phyloP scores from a whole-genome alignment of 140 eudicot species.

The Erigeron philadelphicus region DNA sequence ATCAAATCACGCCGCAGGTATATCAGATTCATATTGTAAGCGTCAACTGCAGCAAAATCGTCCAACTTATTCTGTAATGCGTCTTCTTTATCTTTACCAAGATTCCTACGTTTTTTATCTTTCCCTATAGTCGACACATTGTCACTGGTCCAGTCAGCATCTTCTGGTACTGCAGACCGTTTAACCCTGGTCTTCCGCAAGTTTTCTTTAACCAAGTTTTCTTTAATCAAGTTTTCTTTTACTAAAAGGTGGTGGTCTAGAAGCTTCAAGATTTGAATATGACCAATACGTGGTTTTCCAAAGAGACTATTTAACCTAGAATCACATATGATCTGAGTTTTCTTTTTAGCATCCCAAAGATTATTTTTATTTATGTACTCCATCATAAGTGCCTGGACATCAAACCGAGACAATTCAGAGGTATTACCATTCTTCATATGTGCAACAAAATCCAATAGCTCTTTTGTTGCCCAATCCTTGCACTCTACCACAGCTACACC shows the following conservation, averaged over 20 bases:
- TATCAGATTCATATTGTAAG: constrained; percentile 69
- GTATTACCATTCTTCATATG: constrained; percentile 73
- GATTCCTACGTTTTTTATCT: constrained; percentile 54
- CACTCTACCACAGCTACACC: constrained; percentile 20
- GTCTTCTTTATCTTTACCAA: constrained; percentile 48
- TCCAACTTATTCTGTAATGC: constrained; percentile 47
- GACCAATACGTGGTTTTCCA: constrained; percentile 68
- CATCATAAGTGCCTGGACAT: constrained; percentile 63
- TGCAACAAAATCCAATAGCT: constrained; percentile 74
- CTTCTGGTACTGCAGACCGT: constrained; percentile 29
- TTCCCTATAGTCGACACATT: constrained; percentile 25
- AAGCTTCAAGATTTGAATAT: constrained; percentile 74
- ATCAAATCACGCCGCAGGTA: constrained; percentile 69
- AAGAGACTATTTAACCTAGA: constrained; percentile 54
- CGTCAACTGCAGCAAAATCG: constrained; percentile 88
- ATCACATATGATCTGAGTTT: constrained; percentile 80
- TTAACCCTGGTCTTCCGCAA: constrained; percentile 38
- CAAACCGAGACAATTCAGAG: constrained; percentile 61
- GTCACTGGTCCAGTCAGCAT: constrained; percentile 38
- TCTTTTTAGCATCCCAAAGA: constrained; percentile 65
- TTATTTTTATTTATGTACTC: constrained; percentile 72
- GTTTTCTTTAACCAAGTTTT: constrained; percentile 22
- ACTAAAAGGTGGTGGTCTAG: constrained; percentile 60
- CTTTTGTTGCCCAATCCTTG: constrained; percentile 46
- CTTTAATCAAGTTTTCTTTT: constrained; percentile 42